Conservation (phyloP, 805 yeast genomes). For the Yamadazyma tumulicola region DNA sequence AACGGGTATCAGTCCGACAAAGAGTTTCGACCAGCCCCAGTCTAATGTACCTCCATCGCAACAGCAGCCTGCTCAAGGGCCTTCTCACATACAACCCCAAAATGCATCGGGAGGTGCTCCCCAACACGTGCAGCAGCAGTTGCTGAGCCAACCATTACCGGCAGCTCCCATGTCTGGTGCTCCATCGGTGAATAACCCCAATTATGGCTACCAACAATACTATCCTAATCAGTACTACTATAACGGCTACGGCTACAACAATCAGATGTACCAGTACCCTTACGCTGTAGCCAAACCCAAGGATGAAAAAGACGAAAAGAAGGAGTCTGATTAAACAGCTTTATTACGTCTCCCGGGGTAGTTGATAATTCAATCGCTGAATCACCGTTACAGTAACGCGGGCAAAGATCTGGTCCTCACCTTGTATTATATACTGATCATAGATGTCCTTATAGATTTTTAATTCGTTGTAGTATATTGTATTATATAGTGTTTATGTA, state of each 20-base stretch:
- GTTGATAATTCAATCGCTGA: no score
- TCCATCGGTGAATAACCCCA: slow-evolving; percentile 5
- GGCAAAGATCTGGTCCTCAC: no score
- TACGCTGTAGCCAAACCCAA: slow-evolving; percentile 5
- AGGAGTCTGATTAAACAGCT: no score
- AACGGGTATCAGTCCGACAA: slow-evolving; percentile 40
- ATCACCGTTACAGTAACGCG: no score
- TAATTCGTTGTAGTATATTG: no score
- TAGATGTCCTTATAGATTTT: no score
- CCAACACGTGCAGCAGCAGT: slow-evolving; percentile 11
- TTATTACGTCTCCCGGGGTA: no score
- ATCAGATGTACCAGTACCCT: slow-evolving; percentile 13
- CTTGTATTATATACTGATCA: no score
- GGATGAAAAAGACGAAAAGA: slow-evolving; percentile 13
- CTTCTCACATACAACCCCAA: no score
- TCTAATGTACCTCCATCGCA: slow-evolving; percentile 1
- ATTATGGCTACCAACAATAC: slow-evolving; percentile 23
- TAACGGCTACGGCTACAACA: slow-evolving; percentile 12
- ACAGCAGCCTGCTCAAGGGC: slow-evolving; percentile 9
- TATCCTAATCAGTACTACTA: slow-evolving; percentile 23
- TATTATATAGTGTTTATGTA: no score
- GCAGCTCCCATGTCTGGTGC: no score
- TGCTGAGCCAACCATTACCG: slow-evolving; percentile 12
- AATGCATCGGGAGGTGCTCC: no score
- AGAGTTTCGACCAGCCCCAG: slow-evolving; percentile 8